A percentile compares a stretch with the other conserved stretches of the same genome.
Evolutionary conservation across 495 filamentous ascomycete genomes (phyloP).

Genomic region (Evernia prunastri): DNA sequence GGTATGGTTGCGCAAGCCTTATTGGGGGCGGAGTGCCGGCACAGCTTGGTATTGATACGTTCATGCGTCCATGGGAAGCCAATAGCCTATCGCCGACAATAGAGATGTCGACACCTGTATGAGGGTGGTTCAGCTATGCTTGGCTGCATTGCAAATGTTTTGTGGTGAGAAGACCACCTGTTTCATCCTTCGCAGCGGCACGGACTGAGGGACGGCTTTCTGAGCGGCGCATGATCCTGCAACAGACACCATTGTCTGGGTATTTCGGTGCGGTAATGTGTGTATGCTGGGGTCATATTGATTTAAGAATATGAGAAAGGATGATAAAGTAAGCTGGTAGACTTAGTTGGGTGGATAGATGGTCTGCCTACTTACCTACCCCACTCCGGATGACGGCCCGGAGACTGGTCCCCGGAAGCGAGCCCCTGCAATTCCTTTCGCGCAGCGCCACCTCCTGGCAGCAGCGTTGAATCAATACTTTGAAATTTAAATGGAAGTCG

Average conservation of each 20-base stretch:
- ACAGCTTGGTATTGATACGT: no score
- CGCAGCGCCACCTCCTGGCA: no score
- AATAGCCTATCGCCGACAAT: neutral
- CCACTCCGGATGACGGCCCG: no score
- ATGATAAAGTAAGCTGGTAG: no score
- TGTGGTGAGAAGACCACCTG: neutral
- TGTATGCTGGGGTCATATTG: neutral
- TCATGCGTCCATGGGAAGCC: no score
- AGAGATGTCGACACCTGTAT: neutral
- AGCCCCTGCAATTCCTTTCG: neutral
- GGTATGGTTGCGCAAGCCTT: neutral
- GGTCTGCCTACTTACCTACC: no score
- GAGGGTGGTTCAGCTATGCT: neutral
- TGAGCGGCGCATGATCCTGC: neutral
- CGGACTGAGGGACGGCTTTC: neutral
- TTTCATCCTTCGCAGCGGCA: neutral
- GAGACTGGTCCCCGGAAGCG: neutral
- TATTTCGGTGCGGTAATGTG: no score
- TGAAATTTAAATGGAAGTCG: no score
- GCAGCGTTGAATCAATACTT: no score
- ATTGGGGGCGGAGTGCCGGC: neutral
- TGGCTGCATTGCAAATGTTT: neutral
- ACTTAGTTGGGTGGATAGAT: no score
- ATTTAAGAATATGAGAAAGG: neutral
- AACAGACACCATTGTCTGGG: neutral